These are phyloP conservation scores for Nannizziopsis arthrosporioides DNA, from an alignment of 2,329 filamentous ascomycete species.

Conservation along the genomic window DNA sequence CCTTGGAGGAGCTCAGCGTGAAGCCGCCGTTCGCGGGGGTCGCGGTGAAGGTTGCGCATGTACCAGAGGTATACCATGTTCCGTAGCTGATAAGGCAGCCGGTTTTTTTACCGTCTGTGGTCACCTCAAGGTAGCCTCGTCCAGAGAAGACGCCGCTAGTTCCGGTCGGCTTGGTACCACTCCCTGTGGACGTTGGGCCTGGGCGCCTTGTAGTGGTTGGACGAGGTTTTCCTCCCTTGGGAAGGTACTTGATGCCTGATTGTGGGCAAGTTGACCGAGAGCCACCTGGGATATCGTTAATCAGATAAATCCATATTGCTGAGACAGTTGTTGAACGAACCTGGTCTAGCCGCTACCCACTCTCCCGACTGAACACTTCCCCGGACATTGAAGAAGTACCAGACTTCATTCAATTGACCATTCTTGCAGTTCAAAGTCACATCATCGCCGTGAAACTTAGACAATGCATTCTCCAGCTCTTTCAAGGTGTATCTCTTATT, in stretches of 20 bases:
- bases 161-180: constrained; percentile 3
- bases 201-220: constrained; percentile 14
- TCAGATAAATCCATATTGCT: not conserved
- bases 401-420: constrained; percentile 42
- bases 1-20: constrained; percentile 45
- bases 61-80: constrained; percentile 52
- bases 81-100: constrained; percentile 53
- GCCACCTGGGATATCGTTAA: constrained; percentile 32
- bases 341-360: constrained; percentile 46
- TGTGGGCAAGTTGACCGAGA: constrained; percentile 50
- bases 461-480: constrained; percentile 42
- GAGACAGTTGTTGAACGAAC: constrained; percentile 22
- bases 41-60: constrained; percentile 52
- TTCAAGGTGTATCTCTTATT: constrained; percentile 42
- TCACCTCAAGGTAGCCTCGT: constrained; percentile 45
- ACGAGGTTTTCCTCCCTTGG: constrained; percentile 36
- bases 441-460: constrained; percentile 37
- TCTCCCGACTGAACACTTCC: constrained; percentile 49
- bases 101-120: constrained; percentile 31
- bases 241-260: constrained; percentile 53
- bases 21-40: constrained; percentile 35
- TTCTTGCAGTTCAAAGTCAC: constrained; percentile 40
- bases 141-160: constrained; percentile 38
- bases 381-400: constrained; percentile 43
- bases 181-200: constrained; percentile 10